Evolutionary conservation across 2,329 filamentous ascomycete genomes (phyloP).

Genomic region (Stemphylium beticola): DNA sequence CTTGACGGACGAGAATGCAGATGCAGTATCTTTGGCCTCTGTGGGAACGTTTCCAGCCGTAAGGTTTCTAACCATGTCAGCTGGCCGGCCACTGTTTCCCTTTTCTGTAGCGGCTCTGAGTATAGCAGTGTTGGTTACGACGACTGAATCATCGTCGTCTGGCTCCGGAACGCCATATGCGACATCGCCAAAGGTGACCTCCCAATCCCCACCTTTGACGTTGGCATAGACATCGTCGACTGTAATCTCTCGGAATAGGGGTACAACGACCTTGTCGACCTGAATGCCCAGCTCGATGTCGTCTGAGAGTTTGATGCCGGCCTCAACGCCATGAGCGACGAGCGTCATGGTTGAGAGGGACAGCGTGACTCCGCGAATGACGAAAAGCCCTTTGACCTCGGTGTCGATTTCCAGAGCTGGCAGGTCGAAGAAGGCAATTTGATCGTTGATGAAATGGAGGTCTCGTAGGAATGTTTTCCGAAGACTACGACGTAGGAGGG

Average conservation of each 20-base stretch:
- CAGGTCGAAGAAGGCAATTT: constrained; percentile 57
- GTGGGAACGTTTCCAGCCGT: constrained; percentile 49
- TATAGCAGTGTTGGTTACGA: constrained; percentile 55
- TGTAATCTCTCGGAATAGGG: constrained; percentile 58
- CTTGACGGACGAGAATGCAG: constrained; percentile 50
- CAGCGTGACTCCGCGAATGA: constrained; percentile 60
- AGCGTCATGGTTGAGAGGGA: constrained; percentile 58
- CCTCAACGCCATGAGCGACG: constrained; percentile 60
- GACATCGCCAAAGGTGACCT: constrained; percentile 56
- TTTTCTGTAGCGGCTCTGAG: constrained; percentile 50
- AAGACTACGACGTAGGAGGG: constrained; percentile 46
- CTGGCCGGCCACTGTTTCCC: constrained; percentile 19
- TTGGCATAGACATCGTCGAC: constrained; percentile 62
- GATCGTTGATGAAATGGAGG: constrained; percentile 59
- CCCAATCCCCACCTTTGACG: constrained; percentile 58
- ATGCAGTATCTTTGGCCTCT: constrained; percentile 36
- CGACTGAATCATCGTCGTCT: constrained; percentile 50
- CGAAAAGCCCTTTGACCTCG: constrained; percentile 60
- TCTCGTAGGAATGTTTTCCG: constrained; percentile 48
- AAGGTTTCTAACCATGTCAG: constrained; percentile 42
- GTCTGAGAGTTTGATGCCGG: constrained; percentile 59
- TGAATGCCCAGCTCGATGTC: constrained; percentile 62
- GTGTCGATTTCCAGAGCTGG: constrained; percentile 63
- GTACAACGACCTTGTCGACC: constrained; percentile 56
- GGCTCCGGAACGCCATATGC: constrained; percentile 37